Conservation (phyloP, 2,329 filamentous ascomycete species). For the Sarocladium oryzae region DNA sequence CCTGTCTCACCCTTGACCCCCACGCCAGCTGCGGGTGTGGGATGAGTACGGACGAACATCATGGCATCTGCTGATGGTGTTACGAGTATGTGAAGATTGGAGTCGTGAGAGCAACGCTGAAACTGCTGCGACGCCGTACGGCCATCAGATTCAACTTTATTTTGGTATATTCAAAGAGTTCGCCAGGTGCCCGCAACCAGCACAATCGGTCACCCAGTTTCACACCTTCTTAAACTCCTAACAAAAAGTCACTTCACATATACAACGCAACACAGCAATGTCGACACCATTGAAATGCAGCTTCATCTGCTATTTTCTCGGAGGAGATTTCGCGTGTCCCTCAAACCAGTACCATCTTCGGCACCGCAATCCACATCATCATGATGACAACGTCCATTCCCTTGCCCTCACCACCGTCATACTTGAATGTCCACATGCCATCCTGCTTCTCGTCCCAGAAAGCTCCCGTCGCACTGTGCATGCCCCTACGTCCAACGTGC, state of each 20-base stretch:
- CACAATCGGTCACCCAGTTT: no score
- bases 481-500: constrained; percentile 79
- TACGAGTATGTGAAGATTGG: no score
- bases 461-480: constrained; percentile 79
- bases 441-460: constrained; percentile 91
- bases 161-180: no score
- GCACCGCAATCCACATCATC: constrained; percentile 70
- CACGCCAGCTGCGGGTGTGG: background rate
- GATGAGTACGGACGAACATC: no score
- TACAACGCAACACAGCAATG: no score
- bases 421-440: constrained; percentile 87
- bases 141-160: no score
- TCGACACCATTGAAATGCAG: background rate
- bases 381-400: constrained; percentile 65
- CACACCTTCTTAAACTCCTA: no score
- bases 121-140: no score
- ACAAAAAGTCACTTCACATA: no score
- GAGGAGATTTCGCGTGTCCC: background rate
- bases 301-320: background rate
- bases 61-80: no score
- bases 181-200: no score
- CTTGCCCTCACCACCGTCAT: constrained; percentile 61
- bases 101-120: no score
- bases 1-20: background rate
- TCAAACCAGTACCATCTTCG: constrained; percentile 7